Base-by-base conservation (phyloP, 2,329 filamentous ascomycete genomes). In the Hymenoscyphus fructigenus region DNA sequence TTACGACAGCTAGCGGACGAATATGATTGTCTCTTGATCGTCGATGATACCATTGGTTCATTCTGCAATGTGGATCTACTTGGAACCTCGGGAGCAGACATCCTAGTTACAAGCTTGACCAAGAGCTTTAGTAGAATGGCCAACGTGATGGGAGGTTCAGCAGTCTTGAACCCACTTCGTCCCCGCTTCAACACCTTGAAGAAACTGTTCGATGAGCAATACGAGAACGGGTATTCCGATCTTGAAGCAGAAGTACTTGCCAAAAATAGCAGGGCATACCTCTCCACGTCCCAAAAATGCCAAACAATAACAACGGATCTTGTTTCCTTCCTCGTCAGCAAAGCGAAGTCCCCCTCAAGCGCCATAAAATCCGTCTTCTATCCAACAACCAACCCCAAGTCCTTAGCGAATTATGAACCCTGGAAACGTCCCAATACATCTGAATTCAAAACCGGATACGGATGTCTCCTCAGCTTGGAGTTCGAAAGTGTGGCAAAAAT, bases 91-190 rank as follows among this genome's bases (percentile, higher is more conserved):
- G 75, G 78, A 0, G 79, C 81, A 1, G 84, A 88, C 67, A 72
- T 85, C 0, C 66, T 88, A 34, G 68, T 84, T 17, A 82, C 82
- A 0, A 83, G 80, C 28, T 76, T 87, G 17, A 87, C 84, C n/a
- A 88, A 88, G 73, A 79, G 80, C 1, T 87, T 88, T 70, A 84
- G 77, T 66, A 86, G 86, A 17, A 81, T 81, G 65, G 79, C 83
- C 26, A 80, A 88, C 71, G 81, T 83, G 58, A 81, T 87, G 77
- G 84, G 77, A 38, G 85, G 81, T n/a, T 81, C 79, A 60, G 69
- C 79, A 20, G 77, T 82, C 50, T 76, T 86, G 50, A 84, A 84
- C 70, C 83, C 83, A 0, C 70, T 77, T 3, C 83, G 80, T 0
- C 67, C 71, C 2, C 75, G 78, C 62, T 81, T 84, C 70, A 5